Conservation (phyloP, 768 basidiomycete species). For the Leccinum uliginosum region DNA sequence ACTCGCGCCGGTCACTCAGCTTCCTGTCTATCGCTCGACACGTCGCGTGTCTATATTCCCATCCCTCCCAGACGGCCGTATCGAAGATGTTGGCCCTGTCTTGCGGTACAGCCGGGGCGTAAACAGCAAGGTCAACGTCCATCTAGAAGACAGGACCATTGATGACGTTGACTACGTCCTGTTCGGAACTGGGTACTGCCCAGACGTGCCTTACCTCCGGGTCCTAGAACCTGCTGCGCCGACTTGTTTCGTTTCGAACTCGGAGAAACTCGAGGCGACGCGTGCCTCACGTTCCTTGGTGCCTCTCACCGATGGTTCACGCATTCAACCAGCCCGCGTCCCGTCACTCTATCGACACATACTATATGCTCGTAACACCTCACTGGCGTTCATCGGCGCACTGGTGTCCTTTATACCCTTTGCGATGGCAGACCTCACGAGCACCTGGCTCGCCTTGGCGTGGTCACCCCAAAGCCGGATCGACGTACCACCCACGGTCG, state of each 20-base stretch:
- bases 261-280: neutral
- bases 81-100: constrained; percentile 41
- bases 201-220: constrained; percentile 38
- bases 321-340: constrained; percentile 34
- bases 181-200: constrained; percentile 45
- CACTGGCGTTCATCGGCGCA: constrained; percentile 44
- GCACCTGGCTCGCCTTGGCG: constrained; percentile 44
- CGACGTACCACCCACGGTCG: constrained; percentile 31
- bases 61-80: constrained; percentile 39
- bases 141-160: constrained; percentile 35
- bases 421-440: constrained; percentile 44
- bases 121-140: constrained; percentile 29
- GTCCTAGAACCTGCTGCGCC: constrained; percentile 17
- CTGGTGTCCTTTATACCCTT: constrained; percentile 45
- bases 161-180: constrained; percentile 40
- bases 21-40: constrained; percentile 45
- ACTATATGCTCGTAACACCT: constrained; percentile 43
- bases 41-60: constrained; percentile 42
- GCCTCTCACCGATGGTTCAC: constrained; percentile 26
- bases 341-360: constrained; percentile 43
- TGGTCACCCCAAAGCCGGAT: constrained; percentile 30
- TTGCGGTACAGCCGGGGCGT: constrained; percentile 25
- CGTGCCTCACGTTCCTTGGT: constrained; percentile 9
- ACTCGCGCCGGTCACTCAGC: constrained; percentile 33
- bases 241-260: neutral